Percentiles rank a stretch among this genome's conserved stretches.
phyloP scores from a whole-genome alignment of 331 rosid species.

The Cucumis variabilis region DNA sequence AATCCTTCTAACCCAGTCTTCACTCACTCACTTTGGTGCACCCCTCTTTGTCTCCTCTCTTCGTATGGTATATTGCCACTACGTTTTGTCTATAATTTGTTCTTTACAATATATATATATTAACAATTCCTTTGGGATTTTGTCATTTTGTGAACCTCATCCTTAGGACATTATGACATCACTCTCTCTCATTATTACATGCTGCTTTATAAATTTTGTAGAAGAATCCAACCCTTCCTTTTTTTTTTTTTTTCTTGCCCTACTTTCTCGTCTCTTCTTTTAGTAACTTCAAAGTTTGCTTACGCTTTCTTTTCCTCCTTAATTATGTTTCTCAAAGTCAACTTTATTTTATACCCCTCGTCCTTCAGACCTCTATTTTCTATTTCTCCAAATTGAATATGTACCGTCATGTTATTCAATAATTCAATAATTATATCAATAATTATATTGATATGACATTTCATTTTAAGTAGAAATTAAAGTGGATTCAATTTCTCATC shows the following conservation, averaged over 20 bases:
- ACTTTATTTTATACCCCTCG: background rate
- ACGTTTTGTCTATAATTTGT: conserved; percentile 18
- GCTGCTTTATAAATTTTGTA: background rate
- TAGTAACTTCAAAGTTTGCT: conserved; percentile 1
- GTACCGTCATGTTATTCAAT: too few species aligned
- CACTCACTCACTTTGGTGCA: conserved; percentile 17
- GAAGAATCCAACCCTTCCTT: background rate
- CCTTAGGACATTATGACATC: conserved; percentile 66
- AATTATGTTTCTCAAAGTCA: background rate
- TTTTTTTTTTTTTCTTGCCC: background rate
- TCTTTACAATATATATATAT: background rate
- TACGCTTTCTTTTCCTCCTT: background rate
- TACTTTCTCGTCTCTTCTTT: background rate
- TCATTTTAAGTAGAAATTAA: too few species aligned
- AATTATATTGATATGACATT: too few species aligned
- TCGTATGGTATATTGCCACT: conserved; percentile 22
- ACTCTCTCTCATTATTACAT: conserved; percentile 37
- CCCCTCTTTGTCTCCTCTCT: conserved; percentile 22
- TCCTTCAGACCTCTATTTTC: too few species aligned
- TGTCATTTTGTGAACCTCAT: conserved; percentile 64
- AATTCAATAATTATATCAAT: too few species aligned
- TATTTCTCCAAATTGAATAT: background rate
- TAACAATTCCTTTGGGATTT: conserved; percentile 30
- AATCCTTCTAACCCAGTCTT: conserved; percentile 7
- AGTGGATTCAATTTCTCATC: too few species aligned